Evolutionary conservation across 2,329 filamentous ascomycete genomes (phyloP), one percentile per base, ranked within the genome.

Genomic region (Colletotrichum filicis): DNA sequence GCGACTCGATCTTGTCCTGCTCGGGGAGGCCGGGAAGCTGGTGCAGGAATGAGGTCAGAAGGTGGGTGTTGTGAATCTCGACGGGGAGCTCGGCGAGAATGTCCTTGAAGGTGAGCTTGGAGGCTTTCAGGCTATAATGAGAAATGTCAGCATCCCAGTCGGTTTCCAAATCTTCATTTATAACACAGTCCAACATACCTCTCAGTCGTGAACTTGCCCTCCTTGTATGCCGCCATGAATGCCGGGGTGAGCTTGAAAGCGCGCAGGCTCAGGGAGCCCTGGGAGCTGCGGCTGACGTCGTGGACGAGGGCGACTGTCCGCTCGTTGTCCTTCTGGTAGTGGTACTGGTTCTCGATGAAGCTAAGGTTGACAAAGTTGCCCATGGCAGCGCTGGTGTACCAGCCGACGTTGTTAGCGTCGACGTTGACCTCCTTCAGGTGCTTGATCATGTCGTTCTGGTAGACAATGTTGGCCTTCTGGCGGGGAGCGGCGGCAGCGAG

Each of bases 311-410:
- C 95, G 57, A 98, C 91, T 7, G 94, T 95, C 83, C 90, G 89
- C 85, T 97, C 94, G 83, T 98, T 97, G 79, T 97, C 94, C 84
- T 94, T 97, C 88, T 99, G 97, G 88, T 98, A 98, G 87, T 95
- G 94, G 86, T 92, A 95, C 85, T 98, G 95, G 88, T 98, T 99
- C 90, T 99, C 97, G 84, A 99, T 94, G 82, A 98, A 95, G 87
- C 93, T 94, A 81, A 93, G 84, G 88, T 95, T 98, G 88, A 98
- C 90, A 79, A 98, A 98, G 89, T 98, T 98, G 84, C 97, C 97
- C 94, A 99, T 97, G 84, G 95, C 98, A 76, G 95, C 95, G 87
- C 95, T 98, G 73, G 95, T 98, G 87, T 99, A 99, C 95, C 95
- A 99, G 79, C 97, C 97, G 74, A 97, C 95, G 80, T 95, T 97